Percentiles rank a stretch among this genome's conserved stretches.
phyloP scores from a whole-genome alignment of 2,329 filamentous ascomycete species.

The Pestalotiopsis sp. region DNA sequence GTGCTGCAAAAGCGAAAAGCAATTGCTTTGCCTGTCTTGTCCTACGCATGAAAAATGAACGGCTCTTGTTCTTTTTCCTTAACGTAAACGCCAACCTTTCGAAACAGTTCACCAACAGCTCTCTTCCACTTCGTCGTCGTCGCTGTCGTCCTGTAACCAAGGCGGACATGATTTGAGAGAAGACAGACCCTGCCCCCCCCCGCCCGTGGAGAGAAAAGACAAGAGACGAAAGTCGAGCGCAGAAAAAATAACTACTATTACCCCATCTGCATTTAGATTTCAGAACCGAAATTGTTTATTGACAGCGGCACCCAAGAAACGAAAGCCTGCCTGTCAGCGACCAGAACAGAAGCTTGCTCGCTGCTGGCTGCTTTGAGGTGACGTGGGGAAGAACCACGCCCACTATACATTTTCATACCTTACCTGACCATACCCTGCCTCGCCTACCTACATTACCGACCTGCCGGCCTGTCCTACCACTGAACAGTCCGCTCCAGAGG shows the following conservation, averaged over 20 bases:
- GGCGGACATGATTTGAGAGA: background rate
- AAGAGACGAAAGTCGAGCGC: background rate
- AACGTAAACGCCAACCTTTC: background rate
- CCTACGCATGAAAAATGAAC: background rate
- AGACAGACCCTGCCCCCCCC: background rate
- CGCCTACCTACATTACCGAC: slow-evolving; percentile 4
- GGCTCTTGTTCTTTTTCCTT: background rate
- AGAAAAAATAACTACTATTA: background rate
- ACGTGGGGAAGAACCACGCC: slow-evolving; percentile 4
- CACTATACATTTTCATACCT: background rate
- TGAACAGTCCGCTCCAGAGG: background rate
- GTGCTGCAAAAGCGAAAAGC: background rate
- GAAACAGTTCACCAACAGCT: background rate
- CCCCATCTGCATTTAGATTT: background rate
- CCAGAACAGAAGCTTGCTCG: slow-evolving; percentile 19
- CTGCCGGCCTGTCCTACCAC: slow-evolving; percentile 24
- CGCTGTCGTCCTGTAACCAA: background rate
- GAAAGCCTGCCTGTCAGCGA: slow-evolving; percentile 25
- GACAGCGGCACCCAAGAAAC: slow-evolving; percentile 17
- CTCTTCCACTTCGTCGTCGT: background rate
- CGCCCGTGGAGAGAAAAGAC: background rate
- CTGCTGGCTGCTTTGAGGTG: background rate
- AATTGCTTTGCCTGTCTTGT: background rate
- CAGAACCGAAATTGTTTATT: slow-evolving; percentile 1
- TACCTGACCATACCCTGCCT: background rate